A percentile compares a stretch with the other conserved stretches of the same genome.
Conservation (phyloP, 1,284 basidiomycete genomes). For the Anthracocystis setariae region DNA sequence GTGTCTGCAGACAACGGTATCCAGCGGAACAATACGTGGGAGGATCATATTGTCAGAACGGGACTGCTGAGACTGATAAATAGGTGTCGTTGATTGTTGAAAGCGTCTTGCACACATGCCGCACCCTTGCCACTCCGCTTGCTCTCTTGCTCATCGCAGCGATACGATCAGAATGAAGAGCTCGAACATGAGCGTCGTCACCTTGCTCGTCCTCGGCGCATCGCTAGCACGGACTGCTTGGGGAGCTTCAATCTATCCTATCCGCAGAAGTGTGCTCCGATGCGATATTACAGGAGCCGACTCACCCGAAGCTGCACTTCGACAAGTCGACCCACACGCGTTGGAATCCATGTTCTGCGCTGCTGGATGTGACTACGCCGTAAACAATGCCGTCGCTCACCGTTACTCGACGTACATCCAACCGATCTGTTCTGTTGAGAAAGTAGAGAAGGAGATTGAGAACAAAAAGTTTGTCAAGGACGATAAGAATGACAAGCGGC, state of each 20-base stretch:
- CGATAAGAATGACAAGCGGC: not conserved
- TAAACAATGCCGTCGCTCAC: slow-evolving; percentile 17
- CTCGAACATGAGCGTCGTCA: not conserved
- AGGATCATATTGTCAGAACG: no score
- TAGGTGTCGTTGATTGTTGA: no score
- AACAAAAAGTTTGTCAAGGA: slow-evolving; percentile 29
- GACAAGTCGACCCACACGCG: slow-evolving; percentile 30
- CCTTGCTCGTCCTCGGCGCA: not conserved
- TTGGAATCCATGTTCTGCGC: slow-evolving; percentile 25
- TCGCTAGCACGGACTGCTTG: not conserved
- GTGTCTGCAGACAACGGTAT: no score
- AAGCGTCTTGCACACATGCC: not conserved
- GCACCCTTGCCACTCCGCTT: not conserved
- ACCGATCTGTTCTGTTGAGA: slow-evolving; percentile 26
- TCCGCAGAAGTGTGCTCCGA: slow-evolving; percentile 8
- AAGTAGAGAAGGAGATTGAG: slow-evolving; percentile 20
- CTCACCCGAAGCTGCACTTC: slow-evolving; percentile 33
- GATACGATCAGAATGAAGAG: slow-evolving; percentile 7
- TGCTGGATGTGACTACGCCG: slow-evolving; percentile 26
- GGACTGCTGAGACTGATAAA: no score
- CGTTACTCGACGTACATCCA: slow-evolving; percentile 11
- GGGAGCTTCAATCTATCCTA: not conserved
- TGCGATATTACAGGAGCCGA: slow-evolving; percentile 22
- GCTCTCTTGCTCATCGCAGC: no score
- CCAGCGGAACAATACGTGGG: no score